These are phyloP conservation scores for Didymella sp. DNA, from an alignment of 2,329 filamentous ascomycete genomes.

Conservation along the genomic window DNA sequence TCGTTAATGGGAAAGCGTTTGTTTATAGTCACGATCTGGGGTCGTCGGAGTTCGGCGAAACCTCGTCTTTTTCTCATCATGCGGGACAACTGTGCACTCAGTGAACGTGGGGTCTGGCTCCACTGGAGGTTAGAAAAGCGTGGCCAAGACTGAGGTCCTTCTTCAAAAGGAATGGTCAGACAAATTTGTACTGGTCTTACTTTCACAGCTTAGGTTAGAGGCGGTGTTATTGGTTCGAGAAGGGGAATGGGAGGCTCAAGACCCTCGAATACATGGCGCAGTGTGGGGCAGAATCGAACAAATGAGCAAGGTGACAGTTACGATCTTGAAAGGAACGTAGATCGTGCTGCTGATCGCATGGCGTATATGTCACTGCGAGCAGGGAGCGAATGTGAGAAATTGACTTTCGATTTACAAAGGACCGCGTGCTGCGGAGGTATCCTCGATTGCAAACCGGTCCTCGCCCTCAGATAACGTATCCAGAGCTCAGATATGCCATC, in stretches of 20 bases:
- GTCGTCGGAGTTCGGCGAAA: constrained; percentile 44
- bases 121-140: constrained; percentile 26
- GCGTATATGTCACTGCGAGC: constrained; percentile 1
- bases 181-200: constrained; percentile 22
- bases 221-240: constrained; percentile 5
- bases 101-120: constrained; percentile 30
- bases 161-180: constrained; percentile 36
- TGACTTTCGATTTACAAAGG: constrained; percentile 51
- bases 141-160: constrained; percentile 39
- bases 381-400: constrained; percentile 42
- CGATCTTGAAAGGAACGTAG: background rate
- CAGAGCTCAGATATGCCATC: constrained; percentile 52
- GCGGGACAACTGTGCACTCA: constrained; percentile 27
- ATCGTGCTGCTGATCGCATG: background rate
- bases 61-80: constrained; percentile 36
- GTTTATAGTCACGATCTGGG: constrained; percentile 28
- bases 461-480: constrained; percentile 48
- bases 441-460: constrained; percentile 56
- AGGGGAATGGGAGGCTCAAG: constrained; percentile 1
- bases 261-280: background rate
- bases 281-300: background rate
- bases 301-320: background rate
- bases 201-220: constrained; percentile 7
- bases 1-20: constrained; percentile 11
- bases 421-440: constrained; percentile 55